Base-by-base conservation (phyloP, 257 asterid species). In the Cruciata laevipes region DNA sequence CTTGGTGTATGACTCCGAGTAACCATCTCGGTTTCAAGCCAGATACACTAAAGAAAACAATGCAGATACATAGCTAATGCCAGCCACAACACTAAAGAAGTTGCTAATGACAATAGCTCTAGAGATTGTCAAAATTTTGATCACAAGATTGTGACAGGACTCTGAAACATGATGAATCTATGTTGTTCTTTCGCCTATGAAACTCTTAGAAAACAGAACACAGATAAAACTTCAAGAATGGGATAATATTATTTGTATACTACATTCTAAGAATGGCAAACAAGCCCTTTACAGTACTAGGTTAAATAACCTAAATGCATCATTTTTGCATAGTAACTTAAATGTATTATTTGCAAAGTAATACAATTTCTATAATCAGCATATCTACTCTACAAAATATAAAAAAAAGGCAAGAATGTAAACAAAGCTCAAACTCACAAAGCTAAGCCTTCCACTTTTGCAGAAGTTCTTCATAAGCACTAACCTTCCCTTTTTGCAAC, bases 391-490 rank as follows among this genome's bases (percentile, higher is more conserved):
- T n/a, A 33, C n/a, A 6, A 31, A 6, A 18, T n/a, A 47, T 8
- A 3, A 49, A 27, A 12, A 13, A 7, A 65, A n/a, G 20, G 21
- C 40, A 59, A 42, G 38, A 66, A 11, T 20, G 16, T 25, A 70
- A 55, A 14, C 55, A 47, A 47, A 18, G 60, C 1, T 20, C 60
- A 53, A 68, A 68, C 53, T 14, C 14, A 49, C 63, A 51, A 38
- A 61, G 74, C 75, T 76, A 79, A 71, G 63, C 63, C 67, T 86
- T 85, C 93, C 90, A 84, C 86, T 85, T 86, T n/a, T 60, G 65
- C 66, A 88, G 58, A 76, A 88, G 87, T 72, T 84, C 89, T 63
- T 86, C 90, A 38, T 84, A 88, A 47, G 65, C 75, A 67, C 53
- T 70, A 6, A 75, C 30, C 66, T 88, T 88, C 33, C 87, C 89